Conservation (phyloP, 2,329 filamentous ascomycete genomes). For the Zymoseptoria tritici region DNA sequence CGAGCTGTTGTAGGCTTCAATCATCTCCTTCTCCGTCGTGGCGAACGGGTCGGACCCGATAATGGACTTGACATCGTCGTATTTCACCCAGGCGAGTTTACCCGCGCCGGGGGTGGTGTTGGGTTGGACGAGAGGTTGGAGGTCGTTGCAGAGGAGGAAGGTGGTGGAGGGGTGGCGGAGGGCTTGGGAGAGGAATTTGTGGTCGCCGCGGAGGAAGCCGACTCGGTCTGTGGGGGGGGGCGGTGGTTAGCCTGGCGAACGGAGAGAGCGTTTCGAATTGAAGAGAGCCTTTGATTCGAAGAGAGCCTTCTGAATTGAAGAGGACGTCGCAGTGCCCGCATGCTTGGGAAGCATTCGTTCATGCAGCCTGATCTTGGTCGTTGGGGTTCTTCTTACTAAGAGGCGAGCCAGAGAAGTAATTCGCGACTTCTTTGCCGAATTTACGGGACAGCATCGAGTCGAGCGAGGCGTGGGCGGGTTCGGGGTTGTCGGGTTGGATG, state of each 20-base stretch:
- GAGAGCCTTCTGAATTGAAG: too few species aligned
- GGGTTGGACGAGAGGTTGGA: slow-evolving; percentile 56
- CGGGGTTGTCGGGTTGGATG: slow-evolving; percentile 43
- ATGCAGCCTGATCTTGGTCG: too few species aligned
- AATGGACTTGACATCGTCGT: slow-evolving; percentile 61
- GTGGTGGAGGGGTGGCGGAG: slow-evolving; percentile 57
- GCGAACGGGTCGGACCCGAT: slow-evolving; percentile 66
- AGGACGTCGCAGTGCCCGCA: too few species aligned
- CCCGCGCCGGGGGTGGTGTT: slow-evolving; percentile 32
- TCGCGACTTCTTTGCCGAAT: slow-evolving; percentile 72
- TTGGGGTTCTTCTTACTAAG: too few species aligned
- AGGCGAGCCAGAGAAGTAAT: slow-evolving; percentile 73
- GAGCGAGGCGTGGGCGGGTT: slow-evolving; percentile 50
- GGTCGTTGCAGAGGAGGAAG: slow-evolving; percentile 73
- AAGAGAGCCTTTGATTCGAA: too few species aligned
- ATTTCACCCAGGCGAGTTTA: slow-evolving; percentile 61
- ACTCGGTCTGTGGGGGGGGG: slow-evolving; percentile 53
- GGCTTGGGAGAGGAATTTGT: slow-evolving; percentile 61
- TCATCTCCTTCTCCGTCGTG: slow-evolving; percentile 62
- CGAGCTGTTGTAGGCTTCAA: slow-evolving; percentile 67
- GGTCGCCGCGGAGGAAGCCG: slow-evolving; percentile 66
- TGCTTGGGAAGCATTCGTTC: too few species aligned
- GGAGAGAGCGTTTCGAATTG: too few species aligned
- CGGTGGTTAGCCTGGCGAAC: too few species aligned
- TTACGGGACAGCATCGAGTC: slow-evolving; percentile 67